These are phyloP conservation scores for Globisporangium ultimum DNA, from an alignment of 352 stramenopile species.

Conservation along the genomic window DNA sequence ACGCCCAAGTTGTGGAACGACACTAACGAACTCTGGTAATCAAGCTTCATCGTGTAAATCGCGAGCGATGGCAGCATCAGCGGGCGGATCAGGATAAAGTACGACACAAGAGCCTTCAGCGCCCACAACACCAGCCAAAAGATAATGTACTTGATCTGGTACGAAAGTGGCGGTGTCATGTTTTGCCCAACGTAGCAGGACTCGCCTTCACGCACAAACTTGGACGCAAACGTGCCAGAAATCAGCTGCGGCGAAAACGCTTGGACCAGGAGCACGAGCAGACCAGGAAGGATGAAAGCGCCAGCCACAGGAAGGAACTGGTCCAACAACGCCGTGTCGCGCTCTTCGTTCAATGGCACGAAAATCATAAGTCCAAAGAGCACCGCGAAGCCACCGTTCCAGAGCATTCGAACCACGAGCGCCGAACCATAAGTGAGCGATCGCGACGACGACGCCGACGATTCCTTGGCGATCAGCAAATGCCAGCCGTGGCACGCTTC, in stretches of 20 bases:
- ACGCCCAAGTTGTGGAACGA: conserved; percentile 76
- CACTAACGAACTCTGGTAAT: conserved; percentile 64
- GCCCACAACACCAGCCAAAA: conserved; percentile 67
- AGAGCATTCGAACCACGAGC: conserved; percentile 46
- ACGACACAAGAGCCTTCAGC: conserved; percentile 53
- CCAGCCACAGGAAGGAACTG: conserved; percentile 37
- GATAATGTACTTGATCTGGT: conserved; percentile 57
- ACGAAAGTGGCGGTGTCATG: conserved; percentile 56
- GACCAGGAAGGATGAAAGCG: conserved; percentile 46
- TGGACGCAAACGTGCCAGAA: conserved; percentile 46
- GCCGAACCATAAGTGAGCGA: conserved; percentile 61
- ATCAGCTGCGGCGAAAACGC: conserved; percentile 54
- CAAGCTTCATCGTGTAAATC: conserved; percentile 69
- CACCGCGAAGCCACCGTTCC: conserved; percentile 54
- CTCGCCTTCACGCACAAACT: conserved; percentile 71
- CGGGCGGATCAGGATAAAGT: conserved; percentile 62
- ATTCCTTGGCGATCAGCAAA: conserved; percentile 45
- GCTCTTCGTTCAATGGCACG: conserved; percentile 42
- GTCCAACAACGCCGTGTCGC: conserved; percentile 39
- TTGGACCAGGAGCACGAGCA: conserved; percentile 48
- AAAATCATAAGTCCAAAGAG: conserved; percentile 67
- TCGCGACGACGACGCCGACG: conserved; percentile 41
- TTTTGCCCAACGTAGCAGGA: conserved; percentile 70
- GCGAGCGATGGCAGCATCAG: conserved; percentile 63
- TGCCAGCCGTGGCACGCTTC: conserved; percentile 70